Conservation (phyloP, 441 rosid species). For the Omphalea diandra region DNA sequence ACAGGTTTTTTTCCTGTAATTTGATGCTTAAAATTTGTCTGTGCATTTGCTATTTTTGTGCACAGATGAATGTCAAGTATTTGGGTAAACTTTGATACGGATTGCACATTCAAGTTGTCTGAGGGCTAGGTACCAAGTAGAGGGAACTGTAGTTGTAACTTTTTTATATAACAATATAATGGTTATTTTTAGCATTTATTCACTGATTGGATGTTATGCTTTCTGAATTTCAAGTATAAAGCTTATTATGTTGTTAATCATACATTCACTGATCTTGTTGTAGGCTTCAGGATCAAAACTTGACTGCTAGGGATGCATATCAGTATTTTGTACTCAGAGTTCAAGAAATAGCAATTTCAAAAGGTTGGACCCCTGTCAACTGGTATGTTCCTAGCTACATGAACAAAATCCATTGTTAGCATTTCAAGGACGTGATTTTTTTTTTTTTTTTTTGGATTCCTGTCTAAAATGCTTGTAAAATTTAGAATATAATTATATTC, state of each 20-base stretch:
- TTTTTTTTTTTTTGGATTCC: slow-evolving; percentile 15
- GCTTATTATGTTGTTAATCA: background rate
- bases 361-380: slow-evolving; percentile 88
- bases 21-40: background rate
- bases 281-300: slow-evolving; percentile 71
- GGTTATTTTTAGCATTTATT: background rate
- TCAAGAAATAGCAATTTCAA: slow-evolving; percentile 83
- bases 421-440: slow-evolving; percentile 11
- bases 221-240: background rate
- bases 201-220: background rate
- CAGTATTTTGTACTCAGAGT: slow-evolving; percentile 83
- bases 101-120: background rate
- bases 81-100: background rate
- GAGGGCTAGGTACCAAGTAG: background rate
- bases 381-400: slow-evolving; percentile 50
- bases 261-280: slow-evolving; percentile 26
- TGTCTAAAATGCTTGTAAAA: background rate
- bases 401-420: background rate
- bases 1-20: background rate
- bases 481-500: background rate
- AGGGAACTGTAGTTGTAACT: background rate
- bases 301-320: slow-evolving; percentile 78
- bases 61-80: background rate
- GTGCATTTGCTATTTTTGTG: background rate
- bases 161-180: background rate